Conservation (phyloP, 23 red algal species). For the Gracilaria domingensis region DNA sequence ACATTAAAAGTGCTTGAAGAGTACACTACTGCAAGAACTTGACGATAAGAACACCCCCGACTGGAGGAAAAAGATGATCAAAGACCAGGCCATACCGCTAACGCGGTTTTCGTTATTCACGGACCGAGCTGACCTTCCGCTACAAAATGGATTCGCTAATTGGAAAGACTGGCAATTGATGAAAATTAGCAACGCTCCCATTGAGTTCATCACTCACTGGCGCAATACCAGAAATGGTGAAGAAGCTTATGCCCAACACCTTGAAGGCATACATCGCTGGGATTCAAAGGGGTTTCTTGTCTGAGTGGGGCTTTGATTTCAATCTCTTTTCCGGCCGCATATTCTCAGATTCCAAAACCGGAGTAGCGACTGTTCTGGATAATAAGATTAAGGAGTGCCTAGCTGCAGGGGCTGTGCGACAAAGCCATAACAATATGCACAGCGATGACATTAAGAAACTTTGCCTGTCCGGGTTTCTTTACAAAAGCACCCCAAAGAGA, state of each 20-base stretch:
- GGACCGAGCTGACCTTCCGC: neutral
- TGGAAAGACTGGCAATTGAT: neutral
- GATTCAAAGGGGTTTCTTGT: neutral
- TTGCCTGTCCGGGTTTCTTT: neutral
- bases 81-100: neutral
- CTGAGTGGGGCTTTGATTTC: neutral
- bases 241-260: neutral
- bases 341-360: neutral
- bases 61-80: neutral
- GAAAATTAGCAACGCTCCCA: neutral
- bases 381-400: neutral
- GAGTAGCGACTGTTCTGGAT: neutral
- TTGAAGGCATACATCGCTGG: neutral
- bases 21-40: neutral
- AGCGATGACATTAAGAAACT: neutral
- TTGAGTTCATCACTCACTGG: neutral
- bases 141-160: neutral
- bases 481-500: neutral
- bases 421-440: neutral
- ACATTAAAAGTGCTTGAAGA: neutral
- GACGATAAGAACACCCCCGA: neutral
- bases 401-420: neutral
- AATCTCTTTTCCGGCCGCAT: conserved; percentile 2
- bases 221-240: neutral
- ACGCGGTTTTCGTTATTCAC: neutral